Evolutionary conservation across 139 green algal genomes (phyloP).

Genomic region (Nannochloris sp.): DNA sequence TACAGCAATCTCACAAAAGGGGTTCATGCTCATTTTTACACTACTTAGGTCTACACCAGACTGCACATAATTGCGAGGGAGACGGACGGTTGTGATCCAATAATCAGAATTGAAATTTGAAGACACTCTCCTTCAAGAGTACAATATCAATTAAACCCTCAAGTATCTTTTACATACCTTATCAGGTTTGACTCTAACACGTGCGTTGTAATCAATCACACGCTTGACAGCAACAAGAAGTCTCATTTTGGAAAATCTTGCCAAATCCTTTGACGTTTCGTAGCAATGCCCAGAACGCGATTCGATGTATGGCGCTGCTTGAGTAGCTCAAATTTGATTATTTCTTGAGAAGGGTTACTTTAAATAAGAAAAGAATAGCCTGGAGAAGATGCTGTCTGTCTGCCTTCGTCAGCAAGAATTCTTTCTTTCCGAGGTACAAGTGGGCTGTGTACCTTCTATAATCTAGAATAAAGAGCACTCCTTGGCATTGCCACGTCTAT

Average conservation of each 20-base stretch:
- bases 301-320: too few species aligned
- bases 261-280: too few species aligned
- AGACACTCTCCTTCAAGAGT: not conserved
- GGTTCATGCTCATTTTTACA: conserved; percentile 92
- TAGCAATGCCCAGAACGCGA: too few species aligned
- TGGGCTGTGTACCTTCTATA: too few species aligned
- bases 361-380: too few species aligned
- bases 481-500: too few species aligned
- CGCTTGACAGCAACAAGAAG: conserved; percentile 31
- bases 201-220: conserved; percentile 81
- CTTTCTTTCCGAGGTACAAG: too few species aligned
- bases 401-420: too few species aligned
- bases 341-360: too few species aligned
- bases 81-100: not conserved
- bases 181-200: conserved; percentile 80
- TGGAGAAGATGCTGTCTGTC: too few species aligned
- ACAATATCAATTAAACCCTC: not conserved
- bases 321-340: too few species aligned
- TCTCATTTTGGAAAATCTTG: conserved; percentile 16
- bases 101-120: not conserved
- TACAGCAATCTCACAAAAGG: conserved; percentile 93
- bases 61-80: conserved; percentile 48
- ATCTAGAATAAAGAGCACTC: too few species aligned
- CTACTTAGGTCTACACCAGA: conserved; percentile 69
- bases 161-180: conserved; percentile 59